Evolutionary conservation across 2,329 filamentous ascomycete genomes (phyloP).

Genomic region (Nemania sp.): DNA sequence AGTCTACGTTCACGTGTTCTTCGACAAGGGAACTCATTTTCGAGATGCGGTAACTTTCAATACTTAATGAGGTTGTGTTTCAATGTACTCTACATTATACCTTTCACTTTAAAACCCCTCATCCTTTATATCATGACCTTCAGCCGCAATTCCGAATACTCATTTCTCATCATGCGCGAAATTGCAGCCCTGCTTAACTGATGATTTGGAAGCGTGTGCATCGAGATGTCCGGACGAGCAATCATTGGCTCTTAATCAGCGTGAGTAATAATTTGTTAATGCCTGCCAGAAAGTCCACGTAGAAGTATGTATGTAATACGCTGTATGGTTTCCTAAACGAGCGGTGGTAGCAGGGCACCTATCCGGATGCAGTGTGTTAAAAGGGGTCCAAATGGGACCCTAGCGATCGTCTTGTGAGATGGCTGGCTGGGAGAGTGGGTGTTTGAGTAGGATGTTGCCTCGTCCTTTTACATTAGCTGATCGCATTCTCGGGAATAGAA

Average conservation of each 20-base stretch:
- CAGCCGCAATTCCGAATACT: background rate
- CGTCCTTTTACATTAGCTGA: too few species aligned
- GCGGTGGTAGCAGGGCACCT: too few species aligned
- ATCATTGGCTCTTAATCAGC: slow-evolving; percentile 28
- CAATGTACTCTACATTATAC: background rate
- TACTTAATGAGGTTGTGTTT: background rate
- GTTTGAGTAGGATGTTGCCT: too few species aligned
- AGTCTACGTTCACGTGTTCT: slow-evolving; percentile 32
- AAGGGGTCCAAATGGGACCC: background rate
- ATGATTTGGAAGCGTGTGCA: slow-evolving; percentile 33
- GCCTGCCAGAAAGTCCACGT: background rate
- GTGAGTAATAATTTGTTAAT: slow-evolving; percentile 20
- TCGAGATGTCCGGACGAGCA: slow-evolving; percentile 15
- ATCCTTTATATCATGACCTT: slow-evolving; percentile 20
- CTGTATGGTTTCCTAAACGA: too few species aligned
- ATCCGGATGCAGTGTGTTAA: too few species aligned
- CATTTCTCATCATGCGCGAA: background rate
- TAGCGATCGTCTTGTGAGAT: too few species aligned
- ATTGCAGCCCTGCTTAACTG: slow-evolving; percentile 23
- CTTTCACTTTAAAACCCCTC: background rate
- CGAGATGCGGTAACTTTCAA: background rate
- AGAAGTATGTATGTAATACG: too few species aligned
- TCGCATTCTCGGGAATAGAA: too few species aligned
- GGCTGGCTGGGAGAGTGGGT: too few species aligned
- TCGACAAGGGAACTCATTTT: slow-evolving; percentile 28